These are phyloP conservation scores for Leccinum aurantiacum DNA, from an alignment of 768 basidiomycete genomes.

Conservation along the genomic window DNA sequence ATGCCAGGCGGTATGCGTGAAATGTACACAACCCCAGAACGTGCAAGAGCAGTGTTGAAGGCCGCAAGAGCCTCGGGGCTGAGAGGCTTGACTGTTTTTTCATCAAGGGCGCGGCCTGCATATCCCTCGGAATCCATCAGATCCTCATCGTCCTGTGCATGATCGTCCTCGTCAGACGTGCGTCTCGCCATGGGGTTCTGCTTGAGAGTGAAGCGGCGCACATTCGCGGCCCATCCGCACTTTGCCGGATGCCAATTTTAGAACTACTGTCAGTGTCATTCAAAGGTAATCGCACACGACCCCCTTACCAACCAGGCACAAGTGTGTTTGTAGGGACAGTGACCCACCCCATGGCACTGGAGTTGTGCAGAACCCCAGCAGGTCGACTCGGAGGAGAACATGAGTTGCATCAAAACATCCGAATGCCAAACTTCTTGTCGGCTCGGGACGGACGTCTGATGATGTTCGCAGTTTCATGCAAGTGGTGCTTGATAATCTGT, in stretches of 20 bases:
- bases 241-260: slow-evolving; percentile 6
- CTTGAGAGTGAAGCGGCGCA: too few species aligned
- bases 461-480: background rate
- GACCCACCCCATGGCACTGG: background rate
- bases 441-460: background rate
- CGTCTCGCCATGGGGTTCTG: too few species aligned
- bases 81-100: slow-evolving; percentile 67
- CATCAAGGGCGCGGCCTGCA: slow-evolving; percentile 41
- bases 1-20: slow-evolving; percentile 97
- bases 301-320: background rate
- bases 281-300: background rate
- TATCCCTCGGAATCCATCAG: slow-evolving; percentile 59
- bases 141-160: slow-evolving; percentile 24
- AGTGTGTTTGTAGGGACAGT: too few species aligned
- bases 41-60: slow-evolving; percentile 70
- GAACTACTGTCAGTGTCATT: background rate
- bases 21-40: slow-evolving; percentile 89
- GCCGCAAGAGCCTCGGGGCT: slow-evolving; percentile 72
- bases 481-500: slow-evolving; percentile 9
- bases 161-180: slow-evolving; percentile 17
- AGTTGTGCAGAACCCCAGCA: background rate
- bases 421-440: background rate
- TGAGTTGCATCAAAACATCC: too few species aligned
- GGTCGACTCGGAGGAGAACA: background rate
- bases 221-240: too few species aligned